A percentile compares a stretch with the other conserved stretches of the same genome.
phyloP scores from a whole-genome alignment of 129 eudicot genomes.

The Helichrysum umbraculigerum region DNA sequence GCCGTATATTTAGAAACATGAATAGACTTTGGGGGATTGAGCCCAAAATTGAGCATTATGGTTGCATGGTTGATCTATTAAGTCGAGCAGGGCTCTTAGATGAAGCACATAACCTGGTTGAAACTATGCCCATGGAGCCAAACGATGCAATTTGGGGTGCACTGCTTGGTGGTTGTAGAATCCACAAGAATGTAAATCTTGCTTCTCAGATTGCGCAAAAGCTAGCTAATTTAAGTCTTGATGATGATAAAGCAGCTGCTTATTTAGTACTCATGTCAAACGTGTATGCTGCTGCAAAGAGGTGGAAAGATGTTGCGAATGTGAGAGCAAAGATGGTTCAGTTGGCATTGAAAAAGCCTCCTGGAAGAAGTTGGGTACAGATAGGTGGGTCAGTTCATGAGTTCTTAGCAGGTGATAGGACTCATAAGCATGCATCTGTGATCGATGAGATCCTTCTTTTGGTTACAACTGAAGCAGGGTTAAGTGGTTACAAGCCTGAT shows the following conservation, averaged over 20 bases:
- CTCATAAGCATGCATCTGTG: constrained; percentile 41
- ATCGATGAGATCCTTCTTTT: constrained; percentile 45
- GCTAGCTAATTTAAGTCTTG: constrained; percentile 40
- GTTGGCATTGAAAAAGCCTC: constrained; percentile 42
- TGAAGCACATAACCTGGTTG: constrained; percentile 58
- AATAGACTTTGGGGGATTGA: constrained; percentile 44
- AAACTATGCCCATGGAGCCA: constrained; percentile 66
- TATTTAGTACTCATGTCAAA: constrained; percentile 63
- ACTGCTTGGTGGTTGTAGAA: constrained; percentile 72
- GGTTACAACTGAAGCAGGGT: constrained; percentile 32
- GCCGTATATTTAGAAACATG: constrained; percentile 45
- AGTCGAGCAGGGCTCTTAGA: constrained; percentile 70
- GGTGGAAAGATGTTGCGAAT: constrained; percentile 56
- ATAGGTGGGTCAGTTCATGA: constrained; percentile 44
- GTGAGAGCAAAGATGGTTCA: constrained; percentile 50
- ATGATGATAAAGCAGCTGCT: constrained; percentile 48
- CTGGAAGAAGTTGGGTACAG: constrained; percentile 70
- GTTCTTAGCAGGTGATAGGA: constrained; percentile 51
- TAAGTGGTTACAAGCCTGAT: constrained; percentile 35
- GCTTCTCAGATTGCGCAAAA: constrained; percentile 46
- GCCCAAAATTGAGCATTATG: constrained; percentile 68
- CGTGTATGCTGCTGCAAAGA: constrained; percentile 54
- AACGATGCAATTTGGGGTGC: constrained; percentile 83
- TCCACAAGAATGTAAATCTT: constrained; percentile 56
- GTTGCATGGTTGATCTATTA: constrained; percentile 76